Base-by-base conservation (phyloP, 2,329 filamentous ascomycete genomes). In the Cercospora sp. region DNA sequence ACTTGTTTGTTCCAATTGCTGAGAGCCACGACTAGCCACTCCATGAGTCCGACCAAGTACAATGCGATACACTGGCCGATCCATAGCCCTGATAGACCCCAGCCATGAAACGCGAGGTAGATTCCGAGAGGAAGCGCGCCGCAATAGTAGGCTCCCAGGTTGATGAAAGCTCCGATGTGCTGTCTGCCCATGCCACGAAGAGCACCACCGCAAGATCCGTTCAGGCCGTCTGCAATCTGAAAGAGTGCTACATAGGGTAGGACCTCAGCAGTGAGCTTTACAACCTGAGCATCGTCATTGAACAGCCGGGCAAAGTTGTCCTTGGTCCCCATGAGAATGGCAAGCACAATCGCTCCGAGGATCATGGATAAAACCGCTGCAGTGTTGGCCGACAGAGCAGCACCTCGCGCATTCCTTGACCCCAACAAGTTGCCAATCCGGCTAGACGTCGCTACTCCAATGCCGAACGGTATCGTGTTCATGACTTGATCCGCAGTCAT, bases 161-260 rank as follows among this genome's bases (percentile, higher is more conserved):
- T 96, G 63, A 96, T 92, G 1, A 88, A 81, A 1, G 92, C 93
- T 13, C 93, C 93, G 60, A 96, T 86, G 83, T 94, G 93, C 79
- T 96, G 93, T 64, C 91, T 83, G 2, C 93, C 93, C 91, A 94
- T 95, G 0, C 93, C 93, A 71, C 93, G 82, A 13, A 96, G 80
- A 20, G 89, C 88, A 1, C 93, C 93, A 1, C 93, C 93, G 75
- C 93, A 96, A 68, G 88, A 91, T 1, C 93, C 92, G 74, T 95
- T 95, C 36, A 96, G 81, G 0, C 93, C 93, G 77, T 96, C 93
- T 0, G 93, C 92, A 68, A 96, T 94, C 81, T 96, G 93, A 79
- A 96, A 96, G 2, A 96, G 82, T 0, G 93, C 93, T 0, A 96
- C 93, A 74, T 89, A 94, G 0, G 93, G 93, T 83, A 96, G 89